Evolutionary conservation across 1,284 basidiomycete genomes (phyloP), one percentile per base, ranked within the genome.

Genomic region (Sporisorium reilianum): DNA sequence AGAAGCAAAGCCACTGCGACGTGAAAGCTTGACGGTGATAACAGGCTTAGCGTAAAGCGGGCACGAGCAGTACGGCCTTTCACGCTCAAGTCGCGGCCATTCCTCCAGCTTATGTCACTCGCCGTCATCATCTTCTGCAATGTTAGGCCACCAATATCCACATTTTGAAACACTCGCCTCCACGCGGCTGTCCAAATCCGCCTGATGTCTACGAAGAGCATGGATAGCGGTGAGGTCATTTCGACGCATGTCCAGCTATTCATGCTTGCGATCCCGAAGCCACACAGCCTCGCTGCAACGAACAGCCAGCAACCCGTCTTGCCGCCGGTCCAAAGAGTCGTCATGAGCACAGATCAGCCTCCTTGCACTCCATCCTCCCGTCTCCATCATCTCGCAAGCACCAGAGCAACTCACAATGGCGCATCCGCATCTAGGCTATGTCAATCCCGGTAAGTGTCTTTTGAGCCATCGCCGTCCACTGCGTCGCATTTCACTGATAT

Each of bases 381-480:
- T 9, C n/a, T 42, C 44, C 51, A 36, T 25, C n/a, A 32, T 41
- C 30, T n/a, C 4, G 3, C n/a, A 38, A 38, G n/a, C 28, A 50
- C n/a, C 20, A 25, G 1, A 1, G 26, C 22, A 22, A 28, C 2
- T 49, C 23, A 63, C 23, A 16, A 78, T 78, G 77, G 57, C 77
- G 16, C 77, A 78, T 55, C 58, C 73, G 12, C 77, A 76, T 65
- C 62, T 78, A 11, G 69, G 73, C 52, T 76, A 75, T 42, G 40
- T 48, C 45, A 78, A 78, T 44, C 76, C 72, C 22, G 75, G 72
- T 71, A 32, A 57, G 68, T 38, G 36, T 16, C n/a, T n/a, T n/a
- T n/a, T 68, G n/a, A 40, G 20, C 14, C n/a, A 14, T 16, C 23
- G 16, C 18, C 14, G 18, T 16, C 34, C 12, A 34, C 34, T 9